A percentile compares a stretch with the other conserved stretches of the same genome.
Conservation (phyloP, 2,329 filamentous ascomycete genomes). For the Sclerotiophoma versabilis region DNA sequence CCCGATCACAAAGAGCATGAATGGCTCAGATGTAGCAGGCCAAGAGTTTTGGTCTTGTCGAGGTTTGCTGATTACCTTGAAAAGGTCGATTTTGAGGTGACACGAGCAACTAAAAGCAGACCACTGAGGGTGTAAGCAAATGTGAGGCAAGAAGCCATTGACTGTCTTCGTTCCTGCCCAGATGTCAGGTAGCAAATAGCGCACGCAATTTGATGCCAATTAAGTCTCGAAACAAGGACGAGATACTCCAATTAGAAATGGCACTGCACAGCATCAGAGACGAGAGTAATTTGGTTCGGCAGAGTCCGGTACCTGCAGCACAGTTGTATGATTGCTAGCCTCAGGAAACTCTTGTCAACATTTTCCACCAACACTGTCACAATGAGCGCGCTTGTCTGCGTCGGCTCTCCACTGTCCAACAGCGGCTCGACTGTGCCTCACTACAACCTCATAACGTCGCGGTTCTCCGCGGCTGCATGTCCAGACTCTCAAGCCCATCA, state of each 20-base stretch:
- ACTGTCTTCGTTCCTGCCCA: not conserved
- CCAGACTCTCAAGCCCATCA: not conserved
- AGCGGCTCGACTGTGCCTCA: conserved; percentile 7
- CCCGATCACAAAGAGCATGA: too few species aligned
- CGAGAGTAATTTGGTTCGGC: not conserved
- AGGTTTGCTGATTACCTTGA: too few species aligned
- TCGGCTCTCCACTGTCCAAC: conserved; percentile 3
- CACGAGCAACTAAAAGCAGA: not conserved
- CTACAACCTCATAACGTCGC: not conserved
- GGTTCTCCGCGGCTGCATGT: not conserved
- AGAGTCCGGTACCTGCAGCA: not conserved
- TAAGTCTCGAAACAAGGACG: not conserved
- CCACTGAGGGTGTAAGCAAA: not conserved
- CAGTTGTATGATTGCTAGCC: not conserved
- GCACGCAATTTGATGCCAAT: not conserved
- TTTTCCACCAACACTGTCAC: conserved; percentile 1
- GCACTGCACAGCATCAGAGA: too few species aligned
- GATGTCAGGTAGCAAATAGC: not conserved
- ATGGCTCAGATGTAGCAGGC: too few species aligned
- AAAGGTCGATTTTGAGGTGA: too few species aligned
- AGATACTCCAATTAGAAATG: too few species aligned
- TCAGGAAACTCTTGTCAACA: not conserved
- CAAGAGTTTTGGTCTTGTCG: too few species aligned
- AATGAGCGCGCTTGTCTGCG: not conserved
- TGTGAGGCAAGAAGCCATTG: not conserved